These are phyloP conservation scores for Raphanus sativus DNA, from an alignment of 345 rosid genomes.

Conservation along the genomic window DNA sequence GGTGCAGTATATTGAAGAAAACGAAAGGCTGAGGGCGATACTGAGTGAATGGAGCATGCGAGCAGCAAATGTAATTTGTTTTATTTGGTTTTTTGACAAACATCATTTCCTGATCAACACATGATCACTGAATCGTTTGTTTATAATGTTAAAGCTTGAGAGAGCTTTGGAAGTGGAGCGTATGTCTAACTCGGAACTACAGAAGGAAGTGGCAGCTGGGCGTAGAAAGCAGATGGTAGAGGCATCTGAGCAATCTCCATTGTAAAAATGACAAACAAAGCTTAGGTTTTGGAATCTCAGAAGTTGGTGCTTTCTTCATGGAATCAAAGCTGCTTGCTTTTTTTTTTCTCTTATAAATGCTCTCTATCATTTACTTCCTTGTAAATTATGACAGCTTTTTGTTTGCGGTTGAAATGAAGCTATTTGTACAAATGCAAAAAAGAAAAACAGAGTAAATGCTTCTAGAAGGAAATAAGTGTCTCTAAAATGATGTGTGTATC, in stretches of 20 bases:
- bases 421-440: background rate
- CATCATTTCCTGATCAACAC: background rate
- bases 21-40: slow-evolving; percentile 87
- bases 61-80: slow-evolving; percentile 76
- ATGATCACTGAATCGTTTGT: background rate
- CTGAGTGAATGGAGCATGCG: slow-evolving; percentile 89
- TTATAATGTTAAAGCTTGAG: slow-evolving; percentile 51
- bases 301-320: background rate
- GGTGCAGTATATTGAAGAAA: slow-evolving; percentile 84
- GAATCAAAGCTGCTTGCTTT: background rate
- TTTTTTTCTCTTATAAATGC: background rate
- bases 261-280: background rate
- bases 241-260: slow-evolving; percentile 16
- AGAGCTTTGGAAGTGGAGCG: slow-evolving; percentile 85
- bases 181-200: slow-evolving; percentile 77
- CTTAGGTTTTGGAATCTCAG: slow-evolving; percentile 2
- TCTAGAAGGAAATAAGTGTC: no score
- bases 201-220: slow-evolving; percentile 50
- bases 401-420: slow-evolving; percentile 11
- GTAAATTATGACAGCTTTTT: background rate
- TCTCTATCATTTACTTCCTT: background rate
- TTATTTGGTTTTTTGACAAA: background rate
- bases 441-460: no score
- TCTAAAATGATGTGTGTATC: no score
- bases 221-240: slow-evolving; percentile 20